Evolutionary conservation across 2,329 filamentous ascomycete genomes (phyloP), one percentile per base, ranked within the genome.

Genomic region (Sarocladiaceae sp.): DNA sequence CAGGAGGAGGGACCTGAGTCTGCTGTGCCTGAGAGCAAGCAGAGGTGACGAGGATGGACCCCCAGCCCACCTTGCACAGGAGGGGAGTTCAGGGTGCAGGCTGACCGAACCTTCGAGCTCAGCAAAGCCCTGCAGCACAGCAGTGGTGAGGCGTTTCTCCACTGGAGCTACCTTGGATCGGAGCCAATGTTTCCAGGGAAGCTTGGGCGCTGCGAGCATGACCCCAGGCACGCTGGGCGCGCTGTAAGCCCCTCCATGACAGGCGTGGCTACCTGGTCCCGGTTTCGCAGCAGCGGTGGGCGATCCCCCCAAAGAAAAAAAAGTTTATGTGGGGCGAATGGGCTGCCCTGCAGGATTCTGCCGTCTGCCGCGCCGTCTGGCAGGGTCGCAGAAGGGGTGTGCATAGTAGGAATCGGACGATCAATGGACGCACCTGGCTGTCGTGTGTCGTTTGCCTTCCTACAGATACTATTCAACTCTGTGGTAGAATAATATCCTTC

Each of bases 291-390:
- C 44, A 48, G 40, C 40, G 13, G 25, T n/a, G 28, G 47, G 18
- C 31, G 47, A 37, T 50, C 18, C 29, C 31, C 47, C 47, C 47
- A 36, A 50, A 50, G 31, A 50, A 50, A 50, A 48, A 50, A 50
- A 50, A 37, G 29, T 50, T 50, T 18, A 50, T 26, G 29, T 36
- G 47, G 47, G 33, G 17, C 6, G 6, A 23, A 22, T 8, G 10
- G 15, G 33, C 17, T 15, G 33, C 47, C 47, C 47, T 50, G 47
- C 47, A 50, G 47, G 47, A 36, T 50, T 36, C 29, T 50, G 47
- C 47, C 47, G 44, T 18, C 40, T 48, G 26, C 44, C 44, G 44
- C 44, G 44, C 31, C 12, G 44, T n/a, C 44, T 48, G 18, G 17
- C 44, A 48, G 44, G 28, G 44, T 26, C n/a, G 4, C 31, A 20